Percentiles rank a stretch among this genome's conserved stretches.
Conservation (phyloP, 768 basidiomycete genomes). For the Termitomyces sp. region DNA sequence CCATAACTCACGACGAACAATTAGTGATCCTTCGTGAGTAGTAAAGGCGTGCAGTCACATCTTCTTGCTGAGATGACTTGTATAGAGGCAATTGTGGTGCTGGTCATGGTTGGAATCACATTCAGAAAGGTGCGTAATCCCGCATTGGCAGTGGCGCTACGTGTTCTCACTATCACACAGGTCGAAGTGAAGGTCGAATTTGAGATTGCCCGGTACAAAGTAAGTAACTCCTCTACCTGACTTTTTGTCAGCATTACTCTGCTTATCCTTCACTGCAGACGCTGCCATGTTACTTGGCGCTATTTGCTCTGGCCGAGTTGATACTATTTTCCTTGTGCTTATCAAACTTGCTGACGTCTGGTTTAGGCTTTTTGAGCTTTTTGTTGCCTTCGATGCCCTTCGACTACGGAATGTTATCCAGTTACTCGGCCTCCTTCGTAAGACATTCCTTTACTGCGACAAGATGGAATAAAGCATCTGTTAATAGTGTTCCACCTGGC, state of each 20-base stretch:
- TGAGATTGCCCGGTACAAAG: conserved; percentile 49
- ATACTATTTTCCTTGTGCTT: conserved; percentile 16
- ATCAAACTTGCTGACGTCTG: conserved; percentile 4
- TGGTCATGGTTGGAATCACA: conserved; percentile 70
- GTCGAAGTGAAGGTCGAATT: conserved; percentile 50
- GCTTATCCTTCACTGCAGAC: conserved; percentile 41
- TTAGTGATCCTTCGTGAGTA: conserved; percentile 60
- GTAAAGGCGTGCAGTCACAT: not conserved
- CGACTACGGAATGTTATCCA: conserved; percentile 77
- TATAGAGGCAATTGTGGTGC: conserved; percentile 72
- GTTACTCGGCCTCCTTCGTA: conserved; percentile 68
- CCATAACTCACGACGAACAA: conserved; percentile 8
- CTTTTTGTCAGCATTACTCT: not conserved
- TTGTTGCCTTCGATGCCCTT: conserved; percentile 83
- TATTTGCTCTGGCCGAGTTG: conserved; percentile 82
- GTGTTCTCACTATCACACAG: conserved; percentile 25
- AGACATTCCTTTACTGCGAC: conserved; percentile 12
- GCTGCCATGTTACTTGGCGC: conserved; percentile 78
- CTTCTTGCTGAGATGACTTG: not conserved
- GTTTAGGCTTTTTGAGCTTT: conserved; percentile 73
- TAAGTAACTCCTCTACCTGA: conserved; percentile 34
- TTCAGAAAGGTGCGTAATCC: conserved; percentile 54
- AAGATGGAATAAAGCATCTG: not conserved
- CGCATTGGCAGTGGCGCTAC: not conserved
- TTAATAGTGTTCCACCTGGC: conserved; percentile 68